Evolutionary conservation across 345 rosid species (phyloP), one percentile per base, ranked within the genome.

Genomic region (Citrus hindsii): DNA sequence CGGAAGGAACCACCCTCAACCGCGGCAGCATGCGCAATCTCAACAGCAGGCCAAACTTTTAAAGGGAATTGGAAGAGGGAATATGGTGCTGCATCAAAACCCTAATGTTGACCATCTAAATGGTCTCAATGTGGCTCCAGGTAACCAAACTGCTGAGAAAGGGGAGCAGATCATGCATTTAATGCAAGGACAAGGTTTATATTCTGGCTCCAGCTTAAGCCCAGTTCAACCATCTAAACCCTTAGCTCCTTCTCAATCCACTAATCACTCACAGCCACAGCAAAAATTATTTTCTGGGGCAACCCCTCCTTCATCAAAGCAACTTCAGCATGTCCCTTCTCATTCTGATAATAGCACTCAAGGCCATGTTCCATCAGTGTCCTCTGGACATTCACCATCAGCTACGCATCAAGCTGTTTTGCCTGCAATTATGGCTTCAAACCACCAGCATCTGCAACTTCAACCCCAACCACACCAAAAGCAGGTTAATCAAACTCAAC

Each of bases 61-160:
- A 74, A 93, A 94, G 89, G 98, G 97, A 78, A 86, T 86, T 74
- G 96, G 94, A 80, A 91, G 98, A 87, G 98, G 96, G 85, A 94
- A 88, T 78, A 79, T 83, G 86, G 71, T 84, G 82, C 83, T 75
- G 69, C 94, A 90, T 83, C 97, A 92, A 85, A 90, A 89, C 80
- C 85, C 83, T 59, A 60, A 84, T 48, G 83, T 80, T 80, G 98
- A 97, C 81, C 93, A 84, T 80, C 78, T 83, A 68, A 97, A 94
- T 88, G 98, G 97, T 73, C 85, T 89, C 73, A 68, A 88, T 62
- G 28, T 79, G 76, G 61, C 90, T 81, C 81, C 88, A 67, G 90
- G 89, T 80, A 92, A 82, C 88, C 89, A 86, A 85, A 80, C 85
- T 82, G 85, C 83, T 4, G 97, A 92, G 80, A 93, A 97, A 81